Evolutionary conservation across 805 yeast species (phyloP).

Genomic region (Kodamaea kaohsiungensis): DNA sequence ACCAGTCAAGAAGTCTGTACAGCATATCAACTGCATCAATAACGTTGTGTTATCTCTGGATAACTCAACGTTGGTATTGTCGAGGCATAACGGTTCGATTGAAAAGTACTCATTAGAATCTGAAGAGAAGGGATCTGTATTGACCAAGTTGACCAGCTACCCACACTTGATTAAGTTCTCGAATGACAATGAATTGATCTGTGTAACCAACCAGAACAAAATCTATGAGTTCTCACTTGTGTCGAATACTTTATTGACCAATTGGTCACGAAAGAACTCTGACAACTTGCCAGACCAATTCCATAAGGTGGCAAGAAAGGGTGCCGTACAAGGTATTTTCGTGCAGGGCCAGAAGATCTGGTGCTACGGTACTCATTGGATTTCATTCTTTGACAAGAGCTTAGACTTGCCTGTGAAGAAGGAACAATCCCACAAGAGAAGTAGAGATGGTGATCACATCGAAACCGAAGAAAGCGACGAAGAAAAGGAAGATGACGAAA

Average conservation of each 20-base stretch:
- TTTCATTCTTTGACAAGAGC: constrained; percentile 69
- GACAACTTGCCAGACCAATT: constrained; percentile 73
- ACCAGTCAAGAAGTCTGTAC: constrained; percentile 23
- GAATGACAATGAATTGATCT: constrained; percentile 50
- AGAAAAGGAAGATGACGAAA: constrained; percentile 26
- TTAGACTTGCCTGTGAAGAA: constrained; percentile 52
- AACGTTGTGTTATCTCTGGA: constrained; percentile 50
- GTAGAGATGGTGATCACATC: constrained; percentile 41
- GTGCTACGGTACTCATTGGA: constrained; percentile 89
- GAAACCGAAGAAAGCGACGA: constrained; percentile 26
- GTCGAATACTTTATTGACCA: constrained; percentile 46
- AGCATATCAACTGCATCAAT: constrained; percentile 53
- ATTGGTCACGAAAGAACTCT: constrained; percentile 80
- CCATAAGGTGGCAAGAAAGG: constrained; percentile 45
- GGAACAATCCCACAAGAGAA: constrained; percentile 40
- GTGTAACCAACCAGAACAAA: constrained; percentile 72
- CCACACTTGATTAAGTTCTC: constrained; percentile 67
- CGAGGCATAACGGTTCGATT: constrained; percentile 67
- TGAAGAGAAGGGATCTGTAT: constrained; percentile 29
- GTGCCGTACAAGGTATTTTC: constrained; percentile 75
- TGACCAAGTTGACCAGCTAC: constrained; percentile 59
- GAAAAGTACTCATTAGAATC: constrained; percentile 45
- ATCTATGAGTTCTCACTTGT: constrained; percentile 63
- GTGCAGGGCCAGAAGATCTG: constrained; percentile 57
- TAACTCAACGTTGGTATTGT: constrained; percentile 50